Base-by-base conservation (phyloP, 192 early-diverging fungal genomes). In the Backusella morwellensis region DNA sequence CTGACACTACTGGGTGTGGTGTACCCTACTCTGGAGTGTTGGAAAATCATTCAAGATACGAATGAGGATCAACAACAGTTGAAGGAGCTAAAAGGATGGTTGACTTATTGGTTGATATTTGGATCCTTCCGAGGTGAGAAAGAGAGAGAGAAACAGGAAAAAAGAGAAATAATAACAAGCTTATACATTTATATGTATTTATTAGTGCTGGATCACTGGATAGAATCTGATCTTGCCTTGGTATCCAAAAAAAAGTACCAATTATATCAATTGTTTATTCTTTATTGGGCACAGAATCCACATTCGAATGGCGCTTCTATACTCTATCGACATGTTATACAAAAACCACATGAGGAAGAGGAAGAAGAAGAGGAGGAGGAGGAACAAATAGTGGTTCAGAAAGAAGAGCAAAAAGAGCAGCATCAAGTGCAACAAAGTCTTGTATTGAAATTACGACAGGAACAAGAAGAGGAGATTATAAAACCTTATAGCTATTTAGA, bases 61-160 rank as follows among this genome's bases (percentile, higher is more conserved):
- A 63, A 81, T 69, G 5, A 77, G 56, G 36, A 79, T 75, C 36
- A 68, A 41, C 78, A 74, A 0, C 77, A 81, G 23, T 68, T 83
- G 47, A 78, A 84, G 36, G 84, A 84, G 50, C 73, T 77, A 0
- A 88, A 84, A 35, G 81, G 84, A 67, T 90, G 89, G 89, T 66
- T 90, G 3, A 86, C 87, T 44, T 90, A 90, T 80, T 90, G 89
- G 89, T 77, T 84, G 23, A 75, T 90, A 41, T 90, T 86, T 80
- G 89, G 89, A 4, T 85, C 83, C 36, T 74, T 90, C 23, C 87
- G 87, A 73, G 78, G 82, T 83, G 74, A 50, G 12, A 6, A 1
- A 23, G 26, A 36, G 32, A 29, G 7, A 47, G 8, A 54, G 52
- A 21, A 21, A 21, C 21, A 6, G 1, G 32, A 32, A 32, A 32